phyloP scores from a whole-genome alignment of 345 rosid genomes.

The Lepidium aucheri region DNA sequence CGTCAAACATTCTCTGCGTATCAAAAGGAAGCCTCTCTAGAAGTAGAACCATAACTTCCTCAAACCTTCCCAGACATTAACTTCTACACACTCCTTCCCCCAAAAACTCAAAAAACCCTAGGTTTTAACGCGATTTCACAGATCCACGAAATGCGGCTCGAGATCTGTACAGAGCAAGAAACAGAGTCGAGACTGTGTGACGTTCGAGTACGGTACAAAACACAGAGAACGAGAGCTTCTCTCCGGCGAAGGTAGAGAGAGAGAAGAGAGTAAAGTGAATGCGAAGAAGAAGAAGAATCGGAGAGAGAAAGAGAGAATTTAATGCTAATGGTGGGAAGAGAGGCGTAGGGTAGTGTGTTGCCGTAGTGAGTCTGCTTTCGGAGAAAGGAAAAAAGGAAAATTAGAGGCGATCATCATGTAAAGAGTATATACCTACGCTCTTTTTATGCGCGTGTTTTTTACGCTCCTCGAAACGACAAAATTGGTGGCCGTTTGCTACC shows the following conservation, averaged over 20 bases:
- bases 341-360: constrained; percentile 32
- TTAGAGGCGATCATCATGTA: constrained; percentile 10
- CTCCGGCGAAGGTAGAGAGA: background rate
- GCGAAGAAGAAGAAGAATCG: constrained; percentile 14
- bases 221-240: constrained; percentile 15
- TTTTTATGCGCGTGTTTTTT: background rate
- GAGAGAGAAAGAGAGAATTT: constrained; percentile 16
- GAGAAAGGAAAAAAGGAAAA: constrained; percentile 1
- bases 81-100: background rate
- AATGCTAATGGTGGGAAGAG: constrained; percentile 25
- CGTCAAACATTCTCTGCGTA: constrained; percentile 20
- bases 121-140: constrained; percentile 28
- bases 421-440: background rate
- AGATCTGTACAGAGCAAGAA: constrained; percentile 19
- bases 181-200: background rate
- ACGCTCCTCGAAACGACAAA: constrained; percentile 28
- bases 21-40: constrained; percentile 12
- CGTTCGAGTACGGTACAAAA: background rate
- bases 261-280: constrained; percentile 22
- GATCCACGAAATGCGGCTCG: constrained; percentile 71
- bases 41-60: constrained; percentile 24
- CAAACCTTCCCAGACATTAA: constrained; percentile 19
- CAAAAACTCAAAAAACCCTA: constrained; percentile 39
- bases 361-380: constrained; percentile 29
- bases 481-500: constrained; percentile 27